Evolutionary conservation across 306 rosid species (phyloP), one percentile per base, ranked within the genome.

Genomic region (Vigna mungo): DNA sequence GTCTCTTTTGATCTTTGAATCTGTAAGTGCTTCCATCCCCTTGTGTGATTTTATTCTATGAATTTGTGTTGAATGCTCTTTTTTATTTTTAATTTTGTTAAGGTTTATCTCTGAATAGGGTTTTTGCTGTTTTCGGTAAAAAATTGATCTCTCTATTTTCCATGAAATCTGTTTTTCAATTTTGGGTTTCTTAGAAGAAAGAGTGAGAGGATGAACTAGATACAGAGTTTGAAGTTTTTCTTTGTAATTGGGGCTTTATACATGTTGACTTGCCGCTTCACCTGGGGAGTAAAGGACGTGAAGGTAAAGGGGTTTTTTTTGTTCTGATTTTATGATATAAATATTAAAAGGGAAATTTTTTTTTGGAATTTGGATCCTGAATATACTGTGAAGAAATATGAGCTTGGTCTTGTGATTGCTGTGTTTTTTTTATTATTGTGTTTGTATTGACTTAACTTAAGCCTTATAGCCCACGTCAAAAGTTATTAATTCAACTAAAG

Each of bases 11-110:
- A 60, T 66, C 71, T 53, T 56, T 80, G 79, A 84, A 78, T 84
- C 80, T 76, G 90, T 86, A n/a, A 76, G 78, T 70, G 7, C 78
- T 68, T 82, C 25, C 72, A n/a, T 30, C 58, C 46, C 53, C 53
- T 58, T 21, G 37, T 52, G 44, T 20, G 13, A 51, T 78, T 3
- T 47, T 43, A 2, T 78, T 52, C 41, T 36, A 5, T 71, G 18
- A 17, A 27, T 76, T 80, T 67, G 37, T 61, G n/a, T 44, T 77
- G 59, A 52, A 65, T 10, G 8, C 4, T 4, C 55, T 60, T 48
- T 14, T 46, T 10, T 8, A 1, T 3, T 68, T 11, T 55, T 58
- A 0, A 49, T 41, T 51, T 14, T 14, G 25, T 48, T 32, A 70
- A 18, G 72, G 71, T 52, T 6, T 60, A 61, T 76, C 62, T 51